A percentile compares a stretch with the other conserved stretches of the same genome.
phyloP scores from a whole-genome alignment of 441 rosid species.

The Gossypium davidsonii region DNA sequence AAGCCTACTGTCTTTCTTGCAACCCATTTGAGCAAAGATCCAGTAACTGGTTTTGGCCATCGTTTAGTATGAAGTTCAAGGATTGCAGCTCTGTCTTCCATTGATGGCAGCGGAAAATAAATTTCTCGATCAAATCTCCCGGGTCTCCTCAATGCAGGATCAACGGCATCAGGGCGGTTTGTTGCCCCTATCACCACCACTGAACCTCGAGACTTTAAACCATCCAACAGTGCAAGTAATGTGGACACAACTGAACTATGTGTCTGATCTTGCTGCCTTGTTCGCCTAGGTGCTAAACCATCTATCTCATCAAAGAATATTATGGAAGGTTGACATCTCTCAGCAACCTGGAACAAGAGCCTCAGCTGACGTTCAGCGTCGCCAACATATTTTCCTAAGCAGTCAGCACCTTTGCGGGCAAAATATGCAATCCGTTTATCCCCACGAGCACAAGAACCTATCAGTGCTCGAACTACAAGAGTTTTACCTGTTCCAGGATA shows the following conservation, averaged over 20 bases:
- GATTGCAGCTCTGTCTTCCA: conserved; percentile 81
- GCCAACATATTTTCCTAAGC: conserved; percentile 98
- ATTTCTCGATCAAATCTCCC: conserved; percentile 98
- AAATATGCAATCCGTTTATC: conserved; percentile 90
- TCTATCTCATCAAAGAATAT: conserved; percentile 98
- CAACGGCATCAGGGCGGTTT: conserved; percentile 95
- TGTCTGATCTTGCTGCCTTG: conserved; percentile 97
- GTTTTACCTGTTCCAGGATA: conserved; percentile 99
- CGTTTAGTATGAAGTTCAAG: conserved; percentile 84
- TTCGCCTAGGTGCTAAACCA: conserved; percentile 88
- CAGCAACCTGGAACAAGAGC: conserved; percentile 98
- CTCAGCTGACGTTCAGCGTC: conserved; percentile 99
- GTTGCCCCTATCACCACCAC: conserved; percentile 99
- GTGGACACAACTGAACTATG: conserved; percentile 99
- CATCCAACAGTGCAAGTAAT: conserved; percentile 90
- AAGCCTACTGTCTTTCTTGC: conserved; percentile 83
- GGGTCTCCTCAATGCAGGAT: conserved; percentile 97
- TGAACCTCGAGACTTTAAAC: conserved; percentile 93
- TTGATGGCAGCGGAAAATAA: conserved; percentile 87
- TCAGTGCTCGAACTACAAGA: conserved; percentile 87
- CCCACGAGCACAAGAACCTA: conserved; percentile 94
- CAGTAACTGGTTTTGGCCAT: conserved; percentile 94
- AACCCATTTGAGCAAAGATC: conserved; percentile 77
- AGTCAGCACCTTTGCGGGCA: conserved; percentile 99
- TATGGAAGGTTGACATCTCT: conserved; percentile 91